Conservation (phyloP, 148 eudicot genomes). For the Fallopia convolvulus region DNA sequence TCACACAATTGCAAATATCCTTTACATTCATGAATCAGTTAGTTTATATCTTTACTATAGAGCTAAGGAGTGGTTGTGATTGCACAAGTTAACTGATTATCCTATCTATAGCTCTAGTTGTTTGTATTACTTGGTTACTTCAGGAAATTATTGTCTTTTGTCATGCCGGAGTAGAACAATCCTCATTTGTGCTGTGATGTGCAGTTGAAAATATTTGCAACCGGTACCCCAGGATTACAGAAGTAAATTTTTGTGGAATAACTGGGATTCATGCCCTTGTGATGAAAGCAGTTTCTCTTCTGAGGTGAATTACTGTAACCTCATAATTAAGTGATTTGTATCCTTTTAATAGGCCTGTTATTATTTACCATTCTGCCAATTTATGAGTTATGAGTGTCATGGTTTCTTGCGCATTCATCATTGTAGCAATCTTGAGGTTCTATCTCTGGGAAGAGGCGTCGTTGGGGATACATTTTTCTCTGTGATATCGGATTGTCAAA, state of each 20-base stretch:
- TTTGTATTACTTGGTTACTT: neutral
- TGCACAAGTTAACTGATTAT: too few species aligned
- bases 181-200: slow-evolving; percentile 4
- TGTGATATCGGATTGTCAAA: slow-evolving; percentile 56
- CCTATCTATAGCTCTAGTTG: neutral
- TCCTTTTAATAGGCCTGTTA: neutral
- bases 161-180: neutral
- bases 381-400: neutral
- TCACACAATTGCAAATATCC: too few species aligned
- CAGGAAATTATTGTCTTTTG: neutral
- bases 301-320: slow-evolving; percentile 39
- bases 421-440: slow-evolving; percentile 67
- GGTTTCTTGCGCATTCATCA: neutral
- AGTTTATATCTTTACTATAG: too few species aligned
- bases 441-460: slow-evolving; percentile 72
- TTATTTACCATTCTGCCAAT: neutral
- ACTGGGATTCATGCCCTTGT: slow-evolving; percentile 54
- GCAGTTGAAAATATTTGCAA: slow-evolving; percentile 89
- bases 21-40: too few species aligned
- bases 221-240: slow-evolving; percentile 78
- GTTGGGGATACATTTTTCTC: slow-evolving; percentile 71
- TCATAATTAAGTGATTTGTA: neutral
- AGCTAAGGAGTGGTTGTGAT: too few species aligned
- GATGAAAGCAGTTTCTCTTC: slow-evolving; percentile 59
- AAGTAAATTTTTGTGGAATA: slow-evolving; percentile 59